phyloP scores from a whole-genome alignment of 352 stramenopile genomes.

The Aphanomyces stellatus region DNA sequence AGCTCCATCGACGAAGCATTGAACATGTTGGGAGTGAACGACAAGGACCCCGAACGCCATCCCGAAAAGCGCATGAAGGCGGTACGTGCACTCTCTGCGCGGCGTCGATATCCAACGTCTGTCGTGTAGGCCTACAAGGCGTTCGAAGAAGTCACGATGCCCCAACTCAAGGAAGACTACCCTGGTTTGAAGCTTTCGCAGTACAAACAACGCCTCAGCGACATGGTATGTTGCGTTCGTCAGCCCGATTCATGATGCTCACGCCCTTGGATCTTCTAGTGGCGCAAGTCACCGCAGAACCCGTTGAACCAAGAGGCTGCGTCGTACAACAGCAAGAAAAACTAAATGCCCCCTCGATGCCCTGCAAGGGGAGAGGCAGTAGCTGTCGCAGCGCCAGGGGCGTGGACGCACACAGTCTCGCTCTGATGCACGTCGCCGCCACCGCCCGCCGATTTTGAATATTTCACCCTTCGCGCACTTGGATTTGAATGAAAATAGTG shows the following conservation, averaged over 20 bases:
- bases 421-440: neutral
- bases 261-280: no score
- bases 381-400: neutral
- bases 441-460: no score
- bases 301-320: conserved; percentile 63
- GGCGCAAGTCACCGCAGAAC: conserved; percentile 67
- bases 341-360: no score
- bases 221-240: conserved; percentile 60
- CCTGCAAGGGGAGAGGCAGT: no score
- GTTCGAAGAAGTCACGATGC: conserved; percentile 65
- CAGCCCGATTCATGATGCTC: no score
- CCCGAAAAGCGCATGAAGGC: conserved; percentile 63
- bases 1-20: conserved; percentile 57
- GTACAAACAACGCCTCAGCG: conserved; percentile 73
- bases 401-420: no score
- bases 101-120: neutral
- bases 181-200: conserved; percentile 69
- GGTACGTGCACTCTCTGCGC: conserved; percentile 16
- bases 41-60: conserved; percentile 51
- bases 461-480: no score
- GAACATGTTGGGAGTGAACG: conserved; percentile 39
- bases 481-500: no score
- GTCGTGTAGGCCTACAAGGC: conserved; percentile 56
- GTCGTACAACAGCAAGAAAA: conserved; percentile 70
- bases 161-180: conserved; percentile 57